A percentile compares a stretch with the other conserved stretches of the same genome.
These are phyloP conservation scores for Sclerotinia subarctica DNA, from an alignment of 2,329 filamentous ascomycete genomes.

Conservation along the genomic window DNA sequence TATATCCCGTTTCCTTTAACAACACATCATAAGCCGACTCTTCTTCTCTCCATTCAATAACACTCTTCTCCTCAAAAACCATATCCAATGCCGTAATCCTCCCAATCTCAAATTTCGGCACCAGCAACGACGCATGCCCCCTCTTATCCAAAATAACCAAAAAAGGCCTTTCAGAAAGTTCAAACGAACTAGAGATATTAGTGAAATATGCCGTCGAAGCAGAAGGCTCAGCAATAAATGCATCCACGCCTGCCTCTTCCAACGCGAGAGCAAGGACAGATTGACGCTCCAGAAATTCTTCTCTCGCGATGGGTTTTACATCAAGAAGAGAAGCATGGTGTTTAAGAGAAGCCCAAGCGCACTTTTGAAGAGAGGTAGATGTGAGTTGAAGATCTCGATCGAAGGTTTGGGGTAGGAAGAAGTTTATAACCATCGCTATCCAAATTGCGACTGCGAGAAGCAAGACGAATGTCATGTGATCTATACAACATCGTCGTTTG, in stretches of 20 bases:
- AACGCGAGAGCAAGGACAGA: constrained; percentile 26
- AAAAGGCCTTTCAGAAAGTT: constrained; percentile 61
- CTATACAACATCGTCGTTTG: background rate
- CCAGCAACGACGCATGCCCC: constrained; percentile 57
- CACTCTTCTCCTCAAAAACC: constrained; percentile 42
- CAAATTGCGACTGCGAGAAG: background rate
- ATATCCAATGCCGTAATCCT: constrained; percentile 57
- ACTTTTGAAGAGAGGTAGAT: constrained; percentile 19
- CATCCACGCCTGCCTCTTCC: constrained; percentile 44
- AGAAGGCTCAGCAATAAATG: constrained; percentile 60
- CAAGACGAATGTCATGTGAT: background rate
- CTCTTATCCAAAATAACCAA: constrained; percentile 51
- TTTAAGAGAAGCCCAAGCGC: constrained; percentile 27
- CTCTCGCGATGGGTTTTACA: constrained; percentile 26
- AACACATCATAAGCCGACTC: constrained; percentile 60
- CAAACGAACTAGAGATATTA: constrained; percentile 56
- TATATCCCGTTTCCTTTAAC: constrained; percentile 40
- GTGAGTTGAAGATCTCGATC: background rate
- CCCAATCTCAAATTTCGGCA: constrained; percentile 58
- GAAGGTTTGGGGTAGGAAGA: background rate
- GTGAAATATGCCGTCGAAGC: constrained; percentile 62
- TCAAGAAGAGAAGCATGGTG: constrained; percentile 27
- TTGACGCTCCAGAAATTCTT: constrained; percentile 31
- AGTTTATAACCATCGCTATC: background rate
- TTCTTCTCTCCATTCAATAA: constrained; percentile 60